phyloP scores from a whole-genome alignment of 371 early-diverging fungal genomes.

The Lichtheimia corymbifera region DNA sequence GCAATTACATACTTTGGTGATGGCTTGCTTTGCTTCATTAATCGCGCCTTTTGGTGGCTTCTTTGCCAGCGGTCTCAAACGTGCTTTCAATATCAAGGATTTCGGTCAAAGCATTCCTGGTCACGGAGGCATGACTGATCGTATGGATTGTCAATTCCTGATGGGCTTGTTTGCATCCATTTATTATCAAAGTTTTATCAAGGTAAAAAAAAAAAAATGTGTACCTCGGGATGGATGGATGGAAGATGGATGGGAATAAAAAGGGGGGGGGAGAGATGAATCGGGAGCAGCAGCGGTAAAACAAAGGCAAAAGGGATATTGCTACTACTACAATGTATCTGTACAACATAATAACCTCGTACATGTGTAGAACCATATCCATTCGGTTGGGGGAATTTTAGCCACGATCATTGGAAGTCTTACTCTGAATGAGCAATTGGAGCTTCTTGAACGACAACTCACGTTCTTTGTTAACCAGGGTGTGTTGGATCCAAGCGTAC shows the following conservation, averaged over 20 bases:
- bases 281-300: no score
- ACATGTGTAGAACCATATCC: conserved; percentile 33
- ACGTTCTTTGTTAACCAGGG: conserved; percentile 66
- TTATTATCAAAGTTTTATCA: conserved; percentile 89
- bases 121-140: conserved; percentile 98
- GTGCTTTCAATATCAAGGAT: conserved; percentile 98
- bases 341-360: conserved; percentile 3
- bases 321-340: background rate
- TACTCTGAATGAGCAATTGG: conserved; percentile 54
- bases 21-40: conserved; percentile 94
- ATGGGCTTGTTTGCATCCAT: conserved; percentile 96
- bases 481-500: conserved; percentile 38
- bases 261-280: background rate
- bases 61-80: conserved; percentile 98
- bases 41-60: conserved; percentile 99
- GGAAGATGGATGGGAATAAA: background rate
- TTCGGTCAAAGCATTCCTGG: conserved; percentile 98
- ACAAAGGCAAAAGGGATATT: background rate
- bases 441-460: conserved; percentile 54
- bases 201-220: conserved; percentile 38
- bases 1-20: conserved; percentile 85
- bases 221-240: background rate
- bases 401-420: conserved; percentile 50
- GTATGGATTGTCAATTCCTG: conserved; percentile 98
- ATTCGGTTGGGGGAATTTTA: conserved; percentile 61